Conservation (phyloP, 192 early-diverging fungal species). For the Coemansia javaensis region DNA sequence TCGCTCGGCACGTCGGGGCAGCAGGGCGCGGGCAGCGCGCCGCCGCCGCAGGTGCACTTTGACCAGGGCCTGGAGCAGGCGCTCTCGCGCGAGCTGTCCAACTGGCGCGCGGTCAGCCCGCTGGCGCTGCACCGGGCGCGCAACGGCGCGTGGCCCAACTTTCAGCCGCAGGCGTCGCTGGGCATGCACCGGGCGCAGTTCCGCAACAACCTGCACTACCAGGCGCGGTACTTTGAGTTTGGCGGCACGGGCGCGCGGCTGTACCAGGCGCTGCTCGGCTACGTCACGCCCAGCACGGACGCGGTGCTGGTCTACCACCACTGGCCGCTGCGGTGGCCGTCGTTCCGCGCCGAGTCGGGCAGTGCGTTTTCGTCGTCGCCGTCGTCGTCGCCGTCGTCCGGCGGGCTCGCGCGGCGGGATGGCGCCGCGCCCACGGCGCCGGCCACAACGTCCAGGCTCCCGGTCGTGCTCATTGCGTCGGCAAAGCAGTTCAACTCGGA, state of each 20-base stretch:
- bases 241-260: constrained; percentile 44
- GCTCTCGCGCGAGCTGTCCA: constrained; percentile 23
- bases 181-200: constrained; percentile 44
- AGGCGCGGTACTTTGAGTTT: constrained; percentile 53
- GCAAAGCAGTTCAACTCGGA: constrained; percentile 42
- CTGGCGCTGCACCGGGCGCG: constrained; percentile 44
- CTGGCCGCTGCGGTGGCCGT: constrained; percentile 53
- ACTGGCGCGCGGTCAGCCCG: constrained; percentile 46
- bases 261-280: constrained; percentile 39
- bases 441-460: constrained; percentile 18
- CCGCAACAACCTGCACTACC: constrained; percentile 50
- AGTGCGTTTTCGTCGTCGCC: constrained; percentile 8
- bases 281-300: constrained; percentile 27
- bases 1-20: constrained; percentile 8
- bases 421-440: constrained; percentile 1
- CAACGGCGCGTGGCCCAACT: constrained; percentile 38
- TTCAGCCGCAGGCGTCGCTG: constrained; percentile 30
- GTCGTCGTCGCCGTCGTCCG: not conserved
- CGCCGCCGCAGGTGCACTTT: no score
- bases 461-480: constrained; percentile 39
- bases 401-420: not conserved
- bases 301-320: constrained; percentile 42
- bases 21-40: constrained; percentile 2
- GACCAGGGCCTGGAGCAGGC: constrained; percentile 15
- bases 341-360: constrained; percentile 31